These are phyloP conservation scores for Mrakia frigida DNA, from an alignment of 768 basidiomycete species.

Conservation along the genomic window DNA sequence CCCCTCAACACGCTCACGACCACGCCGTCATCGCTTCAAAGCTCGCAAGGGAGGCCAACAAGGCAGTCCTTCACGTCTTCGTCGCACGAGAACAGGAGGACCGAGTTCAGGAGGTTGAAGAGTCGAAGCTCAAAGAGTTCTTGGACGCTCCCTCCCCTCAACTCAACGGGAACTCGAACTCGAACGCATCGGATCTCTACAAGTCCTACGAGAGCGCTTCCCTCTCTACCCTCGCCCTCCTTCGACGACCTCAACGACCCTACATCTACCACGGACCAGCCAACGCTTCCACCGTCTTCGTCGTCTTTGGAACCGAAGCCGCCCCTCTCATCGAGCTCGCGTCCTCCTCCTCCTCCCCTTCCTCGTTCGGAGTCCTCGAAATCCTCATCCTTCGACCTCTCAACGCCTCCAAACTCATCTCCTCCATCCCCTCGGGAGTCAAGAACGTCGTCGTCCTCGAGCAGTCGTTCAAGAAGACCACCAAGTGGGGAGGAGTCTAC, in stretches of 20 bases:
- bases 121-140: conserved; percentile 45
- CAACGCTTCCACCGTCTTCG: conserved; percentile 61
- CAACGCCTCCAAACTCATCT: conserved; percentile 54
- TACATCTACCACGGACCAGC: conserved; percentile 52
- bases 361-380: conserved; percentile 43
- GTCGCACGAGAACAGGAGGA: conserved; percentile 42
- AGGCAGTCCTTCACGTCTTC: conserved; percentile 82
- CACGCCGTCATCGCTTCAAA: conserved; percentile 81
- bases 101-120: conserved; percentile 53
- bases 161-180: conserved; percentile 24
- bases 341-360: conserved; percentile 51
- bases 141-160: conserved; percentile 30
- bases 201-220: conserved; percentile 65
- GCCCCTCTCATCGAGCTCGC: conserved; percentile 44
- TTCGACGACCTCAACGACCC: conserved; percentile 60
- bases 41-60: conserved; percentile 63
- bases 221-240: conserved; percentile 58
- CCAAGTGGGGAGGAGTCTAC: conserved; percentile 81
- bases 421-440: conserved; percentile 58
- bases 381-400: conserved; percentile 68
- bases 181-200: conserved; percentile 36
- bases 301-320: conserved; percentile 59
- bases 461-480: conserved; percentile 67
- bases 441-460: conserved; percentile 74
- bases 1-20: conserved; percentile 76